Evolutionary conservation across 2,329 filamentous ascomycete genomes (phyloP), one percentile per base, ranked within the genome.

Genomic region (Verticillium nonalfalfae): DNA sequence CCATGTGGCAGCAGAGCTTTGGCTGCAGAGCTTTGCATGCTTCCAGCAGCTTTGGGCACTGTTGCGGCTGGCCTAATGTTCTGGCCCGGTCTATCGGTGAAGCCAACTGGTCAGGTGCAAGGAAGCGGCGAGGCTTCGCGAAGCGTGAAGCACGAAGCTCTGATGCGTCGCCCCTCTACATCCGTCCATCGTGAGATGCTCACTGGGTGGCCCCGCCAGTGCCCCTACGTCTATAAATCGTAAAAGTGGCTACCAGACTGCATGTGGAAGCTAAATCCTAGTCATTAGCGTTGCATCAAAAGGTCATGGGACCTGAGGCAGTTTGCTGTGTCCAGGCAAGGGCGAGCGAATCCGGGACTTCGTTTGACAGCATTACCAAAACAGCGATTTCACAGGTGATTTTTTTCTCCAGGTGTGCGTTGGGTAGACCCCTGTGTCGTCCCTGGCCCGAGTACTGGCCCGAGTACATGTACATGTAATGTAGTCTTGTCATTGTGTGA

Each of bases 301-400:
- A 58, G 64, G 64, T 66, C 64, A 66, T 66, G 64, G 62, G 64
- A 66, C 63, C 64, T 4, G 52, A 31, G 40, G 21, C 38, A 58
- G 57, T 58, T 62, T 59, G 60, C 61, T 63, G 64, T 63, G 63
- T 62, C 63, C 61, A 65, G 61, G 64, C 63, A 60, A 61, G 57
- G 59, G 61, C 45, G n/a, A 50, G 21, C 60, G 58, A 63, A 61
- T 59, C 61, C 61, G 59, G 60, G 63, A 59, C 58, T 57, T 59
- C 59, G 55, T 52, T 26, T 26, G 26, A 26, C 26, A 26, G 26
- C 26, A 26, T 26, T 3, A 26, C 3, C 26, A 26, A 26, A 26
- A 26, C 26, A 26, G 26, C 26, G 26, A 26, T 26, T 26, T 59
- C 45, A 50, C 58, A 63, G 56, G 60, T 64, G 60, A 13, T 50